Evolutionary conservation across 306 rosid species (phyloP).

Genomic region (Luffa aegyptiaca): DNA sequence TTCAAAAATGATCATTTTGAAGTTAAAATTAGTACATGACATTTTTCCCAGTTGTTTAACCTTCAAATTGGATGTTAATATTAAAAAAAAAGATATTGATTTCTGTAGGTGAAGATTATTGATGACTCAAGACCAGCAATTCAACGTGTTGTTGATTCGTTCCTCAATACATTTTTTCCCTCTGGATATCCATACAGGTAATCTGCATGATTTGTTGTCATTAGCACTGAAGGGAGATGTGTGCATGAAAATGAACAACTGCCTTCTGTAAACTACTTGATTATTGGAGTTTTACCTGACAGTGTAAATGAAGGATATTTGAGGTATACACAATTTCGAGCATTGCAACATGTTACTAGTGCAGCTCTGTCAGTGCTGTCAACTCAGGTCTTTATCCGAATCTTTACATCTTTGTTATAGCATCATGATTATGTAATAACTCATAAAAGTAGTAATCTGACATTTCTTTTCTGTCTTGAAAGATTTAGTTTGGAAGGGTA

Average conservation of each 20-base stretch:
- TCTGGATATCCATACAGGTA: conserved; percentile 91
- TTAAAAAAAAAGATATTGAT: background rate
- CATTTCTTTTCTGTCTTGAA: background rate
- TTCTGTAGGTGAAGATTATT: conserved; percentile 37
- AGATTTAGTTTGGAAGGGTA: background rate
- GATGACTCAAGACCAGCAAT: conserved; percentile 58
- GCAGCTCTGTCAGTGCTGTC: conserved; percentile 83
- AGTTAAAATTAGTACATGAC: background rate
- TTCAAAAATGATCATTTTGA: background rate
- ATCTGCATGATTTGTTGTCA: background rate
- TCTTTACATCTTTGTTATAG: background rate
- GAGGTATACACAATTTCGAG: conserved; percentile 87
- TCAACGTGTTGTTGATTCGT: conserved; percentile 49
- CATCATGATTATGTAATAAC: background rate
- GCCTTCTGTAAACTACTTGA: background rate
- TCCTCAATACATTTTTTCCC: conserved; percentile 70
- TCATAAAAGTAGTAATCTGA: background rate
- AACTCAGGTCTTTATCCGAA: conserved; percentile 60
- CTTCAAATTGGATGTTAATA: background rate
- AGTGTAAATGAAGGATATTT: conserved; percentile 94
- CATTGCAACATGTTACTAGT: conserved; percentile 74
- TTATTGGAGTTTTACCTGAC: conserved; percentile 11
- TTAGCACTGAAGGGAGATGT: background rate
- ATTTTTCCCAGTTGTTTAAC: background rate
- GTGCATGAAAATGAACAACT: background rate